Evolutionary conservation across 164 flowering plant species (phyloP), one percentile per base, ranked within the genome.

Genomic region (Warburgia ugandensis): DNA sequence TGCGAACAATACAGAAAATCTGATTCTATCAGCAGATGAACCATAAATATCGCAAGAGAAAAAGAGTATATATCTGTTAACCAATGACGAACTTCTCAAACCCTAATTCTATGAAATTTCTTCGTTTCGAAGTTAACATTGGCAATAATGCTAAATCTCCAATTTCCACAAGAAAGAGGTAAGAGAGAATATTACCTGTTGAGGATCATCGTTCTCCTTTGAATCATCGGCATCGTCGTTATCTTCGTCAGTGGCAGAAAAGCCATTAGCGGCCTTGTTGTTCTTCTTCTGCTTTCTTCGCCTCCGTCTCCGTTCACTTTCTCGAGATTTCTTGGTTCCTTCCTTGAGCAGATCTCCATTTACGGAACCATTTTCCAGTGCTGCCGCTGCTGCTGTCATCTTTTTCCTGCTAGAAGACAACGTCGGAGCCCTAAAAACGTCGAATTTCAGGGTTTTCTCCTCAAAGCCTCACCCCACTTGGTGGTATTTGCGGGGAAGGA

Each of bases 261-360:
- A n/a, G 8, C 46, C 42, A 25, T 61, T 35, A 21, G 7, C 32
- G 39, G 47, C n/a, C 6, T 61, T 54, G 50, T 73, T 78, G 26
- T 69, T 70, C 68, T 76, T 92, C 89, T 92, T 88, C 73, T 83
- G 90, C 78, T 87, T 81, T 22, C 87, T 72, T 45, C 94, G 48
- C 43, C 86, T 73, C 29, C 94, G 79, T 10, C 94, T 83, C 5
- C 86, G 68, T 22, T 82, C 94, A 54, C 53, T 73, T 65, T 81
- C 85, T 3, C 66, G 60, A 3, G 73, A 67, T 61, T 84, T 86
- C 75, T 74, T 82, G 39, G 55, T 37, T 47, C 59, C 29, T 55
- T 12, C 59, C 43, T 61, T 55, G 55, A 59, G 68, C 22, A 61
- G 45, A 54, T 72, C 83, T 43, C 81, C 86, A 48, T 68, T 73